These are phyloP conservation scores for Trichoderma oligosporum DNA, from an alignment of 2,329 filamentous ascomycete genomes.

Conservation along the genomic window DNA sequence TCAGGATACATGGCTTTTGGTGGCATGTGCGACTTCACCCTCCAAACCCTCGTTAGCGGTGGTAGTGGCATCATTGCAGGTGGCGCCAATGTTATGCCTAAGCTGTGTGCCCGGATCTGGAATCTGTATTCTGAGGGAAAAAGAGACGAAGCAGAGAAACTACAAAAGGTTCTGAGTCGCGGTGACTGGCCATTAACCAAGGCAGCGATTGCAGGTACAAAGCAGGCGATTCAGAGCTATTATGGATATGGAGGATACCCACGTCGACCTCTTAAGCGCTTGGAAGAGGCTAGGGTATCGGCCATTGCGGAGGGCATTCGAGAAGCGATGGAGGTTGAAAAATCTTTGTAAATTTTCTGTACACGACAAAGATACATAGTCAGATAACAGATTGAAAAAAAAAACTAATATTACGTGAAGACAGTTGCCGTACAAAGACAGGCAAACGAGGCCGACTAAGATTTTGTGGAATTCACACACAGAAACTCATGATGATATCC, in stretches of 20 bases:
- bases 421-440: no score
- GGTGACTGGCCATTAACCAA: slow-evolving; percentile 83
- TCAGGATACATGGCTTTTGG: slow-evolving; percentile 81
- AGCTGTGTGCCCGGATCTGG: slow-evolving; percentile 75
- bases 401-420: no score
- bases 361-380: no score
- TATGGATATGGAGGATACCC: slow-evolving; percentile 79
- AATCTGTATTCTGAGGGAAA: slow-evolving; percentile 70
- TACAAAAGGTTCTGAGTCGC: slow-evolving; percentile 74
- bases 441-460: no score
- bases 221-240: slow-evolving; percentile 74
- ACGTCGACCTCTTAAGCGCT: slow-evolving; percentile 65
- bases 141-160: slow-evolving; percentile 66
- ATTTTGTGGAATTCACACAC: no score
- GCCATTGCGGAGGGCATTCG: slow-evolving; percentile 53
- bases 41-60: slow-evolving; percentile 74
- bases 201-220: slow-evolving; percentile 79
- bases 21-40: slow-evolving; percentile 82
- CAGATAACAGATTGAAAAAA: no score
- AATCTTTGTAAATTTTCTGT: slow-evolving; percentile 38
- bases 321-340: slow-evolving; percentile 66
- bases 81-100: slow-evolving; percentile 80
- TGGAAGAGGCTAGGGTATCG: slow-evolving; percentile 53
- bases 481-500: no score
- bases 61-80: slow-evolving; percentile 83